Conservation (phyloP, 768 basidiomycete species). For the Tylopilus felleus region DNA sequence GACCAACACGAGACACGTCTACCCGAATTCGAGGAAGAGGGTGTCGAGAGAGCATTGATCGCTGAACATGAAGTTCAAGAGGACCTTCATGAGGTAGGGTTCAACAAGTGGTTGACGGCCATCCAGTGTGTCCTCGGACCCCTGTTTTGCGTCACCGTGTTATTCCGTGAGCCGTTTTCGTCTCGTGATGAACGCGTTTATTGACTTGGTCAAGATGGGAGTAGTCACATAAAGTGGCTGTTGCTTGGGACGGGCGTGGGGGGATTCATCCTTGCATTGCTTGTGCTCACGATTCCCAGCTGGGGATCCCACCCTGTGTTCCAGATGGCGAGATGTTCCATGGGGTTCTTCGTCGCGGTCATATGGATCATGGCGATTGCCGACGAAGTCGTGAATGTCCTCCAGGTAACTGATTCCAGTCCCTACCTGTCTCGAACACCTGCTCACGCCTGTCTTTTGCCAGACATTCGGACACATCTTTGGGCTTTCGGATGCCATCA, state of each 20-base stretch:
- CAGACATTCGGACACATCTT: constrained; percentile 93
- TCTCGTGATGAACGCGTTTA: neutral
- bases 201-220: constrained; percentile 27
- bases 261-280: constrained; percentile 50
- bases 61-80: constrained; percentile 74
- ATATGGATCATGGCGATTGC: constrained; percentile 99
- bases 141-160: constrained; percentile 64
- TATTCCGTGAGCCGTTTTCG: constrained; percentile 62
- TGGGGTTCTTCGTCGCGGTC: constrained; percentile 88
- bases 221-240: constrained; percentile 45
- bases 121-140: constrained; percentile 83
- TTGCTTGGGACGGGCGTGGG: constrained; percentile 50
- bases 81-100: constrained; percentile 60
- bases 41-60: constrained; percentile 61
- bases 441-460: constrained; percentile 7
- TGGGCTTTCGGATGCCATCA: constrained; percentile 94
- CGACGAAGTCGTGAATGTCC: constrained; percentile 89
- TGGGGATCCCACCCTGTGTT: constrained; percentile 55
- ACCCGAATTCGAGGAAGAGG: constrained; percentile 74
- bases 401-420: constrained; percentile 55
- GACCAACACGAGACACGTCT: constrained; percentile 43
- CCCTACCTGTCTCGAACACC: neutral
- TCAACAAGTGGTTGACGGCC: constrained; percentile 83
- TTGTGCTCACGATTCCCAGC: constrained; percentile 59
- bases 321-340: constrained; percentile 72